Percentiles rank a stretch among this genome's conserved stretches.
Conservation (phyloP, 495 filamentous ascomycete species). For the Penicillium crystallinum region DNA sequence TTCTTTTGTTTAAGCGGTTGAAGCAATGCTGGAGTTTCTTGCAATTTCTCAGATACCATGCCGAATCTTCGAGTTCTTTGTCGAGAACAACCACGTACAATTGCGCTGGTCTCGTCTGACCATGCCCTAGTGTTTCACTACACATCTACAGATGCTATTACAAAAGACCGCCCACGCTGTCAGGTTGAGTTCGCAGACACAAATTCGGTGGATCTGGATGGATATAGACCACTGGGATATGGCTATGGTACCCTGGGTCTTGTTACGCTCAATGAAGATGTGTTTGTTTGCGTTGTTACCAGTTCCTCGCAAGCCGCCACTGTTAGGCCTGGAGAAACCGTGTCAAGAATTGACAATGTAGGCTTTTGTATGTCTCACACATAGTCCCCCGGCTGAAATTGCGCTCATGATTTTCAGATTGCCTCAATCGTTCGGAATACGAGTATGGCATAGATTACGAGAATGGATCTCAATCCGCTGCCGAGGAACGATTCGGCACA, state of each 20-base stretch:
- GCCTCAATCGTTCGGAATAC: slow-evolving; percentile 76
- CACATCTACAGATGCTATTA: slow-evolving; percentile 48
- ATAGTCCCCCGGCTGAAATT: not conserved
- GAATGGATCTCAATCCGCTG: slow-evolving; percentile 43
- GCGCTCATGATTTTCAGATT: slow-evolving; percentile 49
- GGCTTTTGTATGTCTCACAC: slow-evolving; percentile 63
- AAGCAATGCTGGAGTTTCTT: slow-evolving; percentile 5
- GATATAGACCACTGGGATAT: slow-evolving; percentile 69
- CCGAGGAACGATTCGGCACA: slow-evolving; percentile 51
- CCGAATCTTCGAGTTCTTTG: slow-evolving; percentile 37
- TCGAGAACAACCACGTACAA: slow-evolving; percentile 72
- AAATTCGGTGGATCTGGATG: slow-evolving; percentile 60
- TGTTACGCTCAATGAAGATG: slow-evolving; percentile 77
- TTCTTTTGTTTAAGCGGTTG: too few relatives aligned
- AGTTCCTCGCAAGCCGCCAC: slow-evolving; percentile 70
- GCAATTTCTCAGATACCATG: slow-evolving; percentile 23
- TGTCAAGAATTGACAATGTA: slow-evolving; percentile 80
- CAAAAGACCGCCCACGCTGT: slow-evolving; percentile 58
- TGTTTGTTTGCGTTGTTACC: slow-evolving; percentile 90
- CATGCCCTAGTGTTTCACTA: slow-evolving; percentile 81
- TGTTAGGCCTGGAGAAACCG: slow-evolving; percentile 78
- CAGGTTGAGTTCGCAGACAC: slow-evolving; percentile 77
- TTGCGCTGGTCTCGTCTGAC: slow-evolving; percentile 72
- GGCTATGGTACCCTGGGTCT: slow-evolving; percentile 87
- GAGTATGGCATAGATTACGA: slow-evolving; percentile 67